Evolutionary conservation across 129 eudicot genomes (phyloP), one percentile per base, ranked within the genome.

Genomic region (Artemisia argyi): DNA sequence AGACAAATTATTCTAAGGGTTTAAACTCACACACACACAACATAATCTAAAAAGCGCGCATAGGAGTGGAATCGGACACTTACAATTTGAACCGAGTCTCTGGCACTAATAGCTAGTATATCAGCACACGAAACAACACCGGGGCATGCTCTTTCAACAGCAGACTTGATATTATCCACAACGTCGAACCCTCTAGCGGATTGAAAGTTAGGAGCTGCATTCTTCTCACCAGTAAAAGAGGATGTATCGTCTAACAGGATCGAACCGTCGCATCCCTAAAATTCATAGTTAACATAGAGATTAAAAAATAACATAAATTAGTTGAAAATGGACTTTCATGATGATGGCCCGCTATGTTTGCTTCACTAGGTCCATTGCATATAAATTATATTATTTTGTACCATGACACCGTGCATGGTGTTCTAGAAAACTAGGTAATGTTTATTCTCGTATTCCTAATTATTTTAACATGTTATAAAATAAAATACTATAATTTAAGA

Each of bases 41-140:
- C 35, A 30, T 30, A 30, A 30, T 30, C 35, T 30, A 4, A 30
- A 30, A 30, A 4, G 35, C 22, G 22, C 1, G 22, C 35, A 30
- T 30, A 30, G 35, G 35, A 30, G 5, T 30, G 6, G 35, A 30
- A 30, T 30, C 4, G 35, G 35, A 6, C 12, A 69, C 88, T 85
- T 82, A 93, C 97, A 15, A 75, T 85, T 63, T 17, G 52, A 46
- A 87, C 95, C 0, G 97, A 87, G 75, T 93, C 98, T 46, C 97
- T 83, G 24, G 98, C 88, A 13, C 85, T 80, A 69, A 93, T 68
- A 22, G 98, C 87, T 11, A 87, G 59, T 32, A 93, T 74, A 79
- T 93, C 98, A 30, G 98, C 98, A 26, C 98, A 93, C 0, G 98
- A 93, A 66, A 87, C 96, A 1, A 89, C 90, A 11, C 95, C 97